Evolutionary conservation across 1,139 yeast genomes (phyloP), one percentile per base, ranked within the genome.

Genomic region (Debaryomyces sp.): DNA sequence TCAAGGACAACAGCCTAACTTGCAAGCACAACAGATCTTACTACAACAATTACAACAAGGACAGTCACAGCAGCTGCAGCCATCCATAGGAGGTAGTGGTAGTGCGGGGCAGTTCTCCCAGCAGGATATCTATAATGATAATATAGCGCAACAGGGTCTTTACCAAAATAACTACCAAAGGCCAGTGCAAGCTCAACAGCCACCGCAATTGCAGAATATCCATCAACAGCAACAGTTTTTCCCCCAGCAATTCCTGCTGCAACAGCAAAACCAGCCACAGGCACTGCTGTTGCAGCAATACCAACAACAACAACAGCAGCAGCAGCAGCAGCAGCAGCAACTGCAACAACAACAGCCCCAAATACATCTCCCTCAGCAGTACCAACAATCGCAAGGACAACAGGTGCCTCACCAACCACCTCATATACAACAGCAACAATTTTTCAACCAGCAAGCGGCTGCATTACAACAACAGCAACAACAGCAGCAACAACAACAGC

Each of bases 1-100:
- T 45, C 68, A 68, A 50, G 68, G 67, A 35, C 73, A 66, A 47
- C 67, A 59, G 49, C 58, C 67, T 18, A 69, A 65, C 56, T 58
- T 71, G 47, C 80, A 74, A 52, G 75, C 78, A 30, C 80, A 75
- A 54, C 79, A 75, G 55, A 66, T 74, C 34, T 67, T 76, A 53
- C 67, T 75, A 49, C 80, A 73, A 55, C 80, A 74, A 54, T 68
- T 74, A 51, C 80, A 74, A 54, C 77, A 69, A 52, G 74, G 74
- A 18, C 75, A 67, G 47, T 46, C 60, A 12, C 67, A 54, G 44
- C 60, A 52, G 42, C 58, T 50, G 42, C 63, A 59, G 29, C 55
- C 47, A 18, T 35, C 50, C 27, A 29, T 30, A 21, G 45, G 35
- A 32, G 41, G 47, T 32, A 50, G 52, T 45, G 55, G 54, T 26